Percentiles rank a stretch among this genome's conserved stretches.
phyloP scores from a whole-genome alignment of 805 yeast species.

The Wickerhamomyces rabaulensis region DNA sequence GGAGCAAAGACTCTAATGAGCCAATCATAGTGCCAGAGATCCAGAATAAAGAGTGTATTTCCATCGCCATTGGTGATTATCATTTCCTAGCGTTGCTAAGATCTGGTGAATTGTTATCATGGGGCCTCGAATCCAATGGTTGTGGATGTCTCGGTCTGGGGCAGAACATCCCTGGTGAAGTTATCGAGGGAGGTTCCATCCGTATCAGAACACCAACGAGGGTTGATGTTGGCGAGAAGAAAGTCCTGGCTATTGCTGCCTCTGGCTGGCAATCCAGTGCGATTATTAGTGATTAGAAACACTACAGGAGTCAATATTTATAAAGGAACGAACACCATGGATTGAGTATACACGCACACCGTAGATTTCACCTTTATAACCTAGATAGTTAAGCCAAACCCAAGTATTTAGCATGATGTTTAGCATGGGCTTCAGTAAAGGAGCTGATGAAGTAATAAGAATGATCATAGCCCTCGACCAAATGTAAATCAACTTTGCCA shows the following conservation, averaged over 20 bases:
- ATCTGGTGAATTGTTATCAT: slow-evolving; percentile 51
- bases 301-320: slow-evolving; percentile 2
- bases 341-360: background rate
- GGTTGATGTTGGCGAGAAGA: slow-evolving; percentile 19
- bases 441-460: slow-evolving; percentile 80
- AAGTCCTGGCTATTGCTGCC: slow-evolving; percentile 56
- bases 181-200: slow-evolving; percentile 19
- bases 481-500: slow-evolving; percentile 51
- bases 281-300: slow-evolving; percentile 28
- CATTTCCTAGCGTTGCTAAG: slow-evolving; percentile 60
- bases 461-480: slow-evolving; percentile 86
- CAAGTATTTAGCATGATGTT: slow-evolving; percentile 71
- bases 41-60: slow-evolving; percentile 43
- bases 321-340: background rate
- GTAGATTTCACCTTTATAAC: slow-evolving; percentile 1
- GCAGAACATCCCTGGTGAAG: slow-evolving; percentile 13
- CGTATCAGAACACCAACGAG: slow-evolving; percentile 39
- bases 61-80: slow-evolving; percentile 67
- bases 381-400: slow-evolving; percentile 26
- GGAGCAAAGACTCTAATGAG: slow-evolving; percentile 17
- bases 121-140: slow-evolving; percentile 60
- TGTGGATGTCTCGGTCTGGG: slow-evolving; percentile 78
- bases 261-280: slow-evolving; percentile 83
- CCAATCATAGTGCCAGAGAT: slow-evolving; percentile 36
- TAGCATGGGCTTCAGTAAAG: slow-evolving; percentile 78